phyloP scores from a whole-genome alignment of 441 rosid species.

The Corymbia calophylla region DNA sequence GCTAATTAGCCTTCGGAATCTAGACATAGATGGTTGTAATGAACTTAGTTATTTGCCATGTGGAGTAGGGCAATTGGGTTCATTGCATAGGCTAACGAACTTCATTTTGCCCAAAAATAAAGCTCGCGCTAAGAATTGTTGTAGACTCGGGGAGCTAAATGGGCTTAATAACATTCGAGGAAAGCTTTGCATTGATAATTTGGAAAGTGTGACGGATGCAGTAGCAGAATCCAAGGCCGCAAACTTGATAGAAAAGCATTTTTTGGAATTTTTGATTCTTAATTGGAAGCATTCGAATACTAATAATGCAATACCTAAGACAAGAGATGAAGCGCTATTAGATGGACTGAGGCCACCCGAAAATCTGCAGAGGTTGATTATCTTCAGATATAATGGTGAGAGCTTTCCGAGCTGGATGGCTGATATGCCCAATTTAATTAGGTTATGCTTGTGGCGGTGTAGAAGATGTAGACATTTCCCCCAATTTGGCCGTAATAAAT shows the following conservation, averaged over 20 bases:
- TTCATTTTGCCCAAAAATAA: background rate
- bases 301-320: accelerated
- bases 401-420: background rate
- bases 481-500: background rate
- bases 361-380: accelerated
- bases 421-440: background rate
- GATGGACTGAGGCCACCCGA: background rate
- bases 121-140: background rate
- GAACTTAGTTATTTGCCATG: accelerated
- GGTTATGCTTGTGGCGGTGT: accelerated
- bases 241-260: background rate
- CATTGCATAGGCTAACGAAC: background rate
- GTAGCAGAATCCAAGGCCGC: background rate
- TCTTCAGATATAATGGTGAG: background rate
- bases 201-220: accelerated
- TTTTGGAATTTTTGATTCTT: accelerated
- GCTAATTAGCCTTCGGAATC: background rate
- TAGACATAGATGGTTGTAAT: accelerated
- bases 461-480: background rate
- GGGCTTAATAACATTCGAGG: background rate
- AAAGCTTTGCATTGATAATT: background rate
- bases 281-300: accelerated
- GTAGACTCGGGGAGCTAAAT: background rate
- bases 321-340: background rate
- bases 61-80: background rate